Percentiles rank a stretch among this genome's conserved stretches.
phyloP scores from a whole-genome alignment of 495 filamentous ascomycete species.

The Aspergillus diversus region DNA sequence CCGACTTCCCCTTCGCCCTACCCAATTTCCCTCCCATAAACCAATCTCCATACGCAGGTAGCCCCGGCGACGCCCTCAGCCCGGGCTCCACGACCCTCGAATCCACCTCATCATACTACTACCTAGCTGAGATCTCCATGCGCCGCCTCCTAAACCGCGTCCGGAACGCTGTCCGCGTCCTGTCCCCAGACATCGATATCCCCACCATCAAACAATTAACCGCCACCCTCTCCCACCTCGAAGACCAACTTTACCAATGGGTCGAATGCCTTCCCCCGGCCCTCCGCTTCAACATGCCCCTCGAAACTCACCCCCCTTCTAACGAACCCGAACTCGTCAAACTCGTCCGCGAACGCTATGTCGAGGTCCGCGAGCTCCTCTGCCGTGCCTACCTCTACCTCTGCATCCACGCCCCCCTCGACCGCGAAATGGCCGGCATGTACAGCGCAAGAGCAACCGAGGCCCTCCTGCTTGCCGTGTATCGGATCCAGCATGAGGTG shows the following conservation, averaged over 20 bases:
- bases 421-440: slow-evolving; percentile 23
- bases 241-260: slow-evolving; percentile 42
- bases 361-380: slow-evolving; percentile 44
- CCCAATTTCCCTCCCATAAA: slow-evolving; percentile 32
- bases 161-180: slow-evolving; percentile 38
- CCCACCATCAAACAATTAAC: slow-evolving; percentile 32
- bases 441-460: slow-evolving; percentile 35
- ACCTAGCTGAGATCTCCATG: slow-evolving; percentile 44
- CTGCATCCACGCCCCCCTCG: slow-evolving; percentile 31
- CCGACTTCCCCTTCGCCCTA: slow-evolving; percentile 41
- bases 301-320: slow-evolving; percentile 25
- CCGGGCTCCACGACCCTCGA: slow-evolving; percentile 31
- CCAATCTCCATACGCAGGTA: slow-evolving; percentile 21
- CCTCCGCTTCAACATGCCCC: slow-evolving; percentile 38
- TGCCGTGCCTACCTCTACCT: slow-evolving; percentile 44
- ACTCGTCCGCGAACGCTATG: slow-evolving; percentile 40
- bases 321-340: slow-evolving; percentile 40
- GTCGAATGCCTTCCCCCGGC: slow-evolving; percentile 36
- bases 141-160: slow-evolving; percentile 42
- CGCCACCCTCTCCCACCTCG: slow-evolving; percentile 34
- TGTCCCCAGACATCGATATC: slow-evolving; percentile 32
- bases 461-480: slow-evolving; percentile 30
- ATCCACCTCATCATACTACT: slow-evolving; percentile 41
- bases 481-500: slow-evolving; percentile 34
- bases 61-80: slow-evolving; percentile 23